Evolutionary conservation across 2,329 filamentous ascomycete genomes (phyloP).

Genomic region (Huntiella savannae): DNA sequence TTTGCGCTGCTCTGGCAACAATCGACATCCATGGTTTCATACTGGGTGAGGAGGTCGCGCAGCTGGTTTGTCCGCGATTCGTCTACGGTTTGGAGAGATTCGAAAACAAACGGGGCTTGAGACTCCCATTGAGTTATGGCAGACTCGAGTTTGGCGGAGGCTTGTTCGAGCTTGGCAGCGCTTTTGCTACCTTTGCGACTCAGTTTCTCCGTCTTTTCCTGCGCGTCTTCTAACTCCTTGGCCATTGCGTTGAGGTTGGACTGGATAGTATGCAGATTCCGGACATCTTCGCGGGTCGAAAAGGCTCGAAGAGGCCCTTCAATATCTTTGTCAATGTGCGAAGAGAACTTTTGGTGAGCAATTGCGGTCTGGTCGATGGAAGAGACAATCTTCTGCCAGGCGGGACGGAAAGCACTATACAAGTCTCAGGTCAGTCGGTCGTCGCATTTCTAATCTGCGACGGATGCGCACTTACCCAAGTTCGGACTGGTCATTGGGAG

Average conservation of each 20-base stretch:
- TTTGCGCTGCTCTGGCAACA: slow-evolving; percentile 58
- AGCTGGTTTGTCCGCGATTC: slow-evolving; percentile 79
- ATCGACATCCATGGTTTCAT: slow-evolving; percentile 83
- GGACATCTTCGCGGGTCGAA: slow-evolving; percentile 53
- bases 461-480: slow-evolving; percentile 55
- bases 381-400: slow-evolving; percentile 75
- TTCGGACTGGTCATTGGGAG: slow-evolving; percentile 58
- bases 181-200: slow-evolving; percentile 61
- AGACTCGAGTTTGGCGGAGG: slow-evolving; percentile 52
- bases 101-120: slow-evolving; percentile 86
- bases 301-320: slow-evolving; percentile 69
- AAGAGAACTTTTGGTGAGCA: slow-evolving; percentile 63
- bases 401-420: slow-evolving; percentile 63
- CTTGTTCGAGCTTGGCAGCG: slow-evolving; percentile 57
- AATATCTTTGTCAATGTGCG: slow-evolving; percentile 73
- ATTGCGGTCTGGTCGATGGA: slow-evolving; percentile 65
- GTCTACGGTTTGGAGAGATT: slow-evolving; percentile 77
- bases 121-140: slow-evolving; percentile 81
- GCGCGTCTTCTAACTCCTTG: slow-evolving; percentile 66
- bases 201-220: slow-evolving; percentile 72
- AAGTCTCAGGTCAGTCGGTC: neutral
- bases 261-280: slow-evolving; percentile 63
- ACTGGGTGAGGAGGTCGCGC: slow-evolving; percentile 77
- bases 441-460: neutral
- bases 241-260: slow-evolving; percentile 64